phyloP scores from a whole-genome alignment of 2,329 filamentous ascomycete species.

The Chrysoporthe puriensis region DNA sequence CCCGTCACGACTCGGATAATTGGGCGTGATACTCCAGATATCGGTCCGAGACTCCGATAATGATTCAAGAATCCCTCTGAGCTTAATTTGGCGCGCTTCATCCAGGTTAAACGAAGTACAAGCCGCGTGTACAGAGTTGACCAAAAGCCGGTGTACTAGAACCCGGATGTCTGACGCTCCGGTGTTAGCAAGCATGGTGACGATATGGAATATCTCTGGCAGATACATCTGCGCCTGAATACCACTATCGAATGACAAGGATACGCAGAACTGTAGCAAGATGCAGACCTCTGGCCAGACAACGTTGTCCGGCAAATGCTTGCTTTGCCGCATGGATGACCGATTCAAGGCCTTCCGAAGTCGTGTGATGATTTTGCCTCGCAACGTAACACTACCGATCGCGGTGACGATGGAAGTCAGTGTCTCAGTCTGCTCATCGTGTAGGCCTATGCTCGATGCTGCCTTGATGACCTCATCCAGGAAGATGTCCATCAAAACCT shows the following conservation, averaged over 20 bases:
- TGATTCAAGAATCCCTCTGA: constrained; percentile 59
- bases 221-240: constrained; percentile 70
- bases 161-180: constrained; percentile 60
- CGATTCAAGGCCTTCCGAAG: constrained; percentile 69
- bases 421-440: constrained; percentile 63
- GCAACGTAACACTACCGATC: constrained; percentile 66
- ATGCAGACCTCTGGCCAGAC: constrained; percentile 73
- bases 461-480: constrained; percentile 68
- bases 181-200: constrained; percentile 72
- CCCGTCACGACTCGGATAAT: constrained; percentile 51
- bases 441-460: constrained; percentile 59
- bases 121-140: constrained; percentile 70
- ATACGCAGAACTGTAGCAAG: constrained; percentile 66
- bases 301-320: constrained; percentile 65
- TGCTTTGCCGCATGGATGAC: constrained; percentile 68
- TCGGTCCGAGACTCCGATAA: constrained; percentile 64
- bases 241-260: constrained; percentile 69
- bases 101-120: constrained; percentile 68
- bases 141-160: constrained; percentile 64
- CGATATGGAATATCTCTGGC: constrained; percentile 71
- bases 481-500: constrained; percentile 68
- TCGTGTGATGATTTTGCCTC: constrained; percentile 67
- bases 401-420: constrained; percentile 66
- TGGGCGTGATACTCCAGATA: constrained; percentile 55
- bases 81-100: constrained; percentile 59